Evolutionary conservation across 2,329 filamentous ascomycete species (phyloP), one percentile per base, ranked within the genome.

Genomic region (Falciphora oryzae): DNA sequence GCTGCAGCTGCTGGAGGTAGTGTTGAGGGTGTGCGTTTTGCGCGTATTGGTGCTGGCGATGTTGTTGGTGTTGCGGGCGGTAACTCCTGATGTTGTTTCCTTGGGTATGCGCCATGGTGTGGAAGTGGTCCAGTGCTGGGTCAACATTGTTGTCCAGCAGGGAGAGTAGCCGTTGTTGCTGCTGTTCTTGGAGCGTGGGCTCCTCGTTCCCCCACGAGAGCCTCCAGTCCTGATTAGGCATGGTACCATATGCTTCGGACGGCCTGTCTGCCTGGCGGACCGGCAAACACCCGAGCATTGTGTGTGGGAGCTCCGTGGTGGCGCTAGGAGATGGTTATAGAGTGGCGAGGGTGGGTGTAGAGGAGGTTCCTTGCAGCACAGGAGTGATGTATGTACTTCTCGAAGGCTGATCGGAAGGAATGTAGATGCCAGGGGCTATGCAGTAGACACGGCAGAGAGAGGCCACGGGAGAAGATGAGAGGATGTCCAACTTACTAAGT

Each of bases 161-260:
- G 14, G 29, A 58, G 27, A 28, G 57, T 4, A 28, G 25, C 2
- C 25, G n/a, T 13, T 58, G 57, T 27, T 58, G 57, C 57, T 28
- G 57, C 3, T 27, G 57, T 29, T 58, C 22, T 5, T 29, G 57
- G 27, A 18, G 57, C 7, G 25, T 28, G 3, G 25, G 57, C 27
- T 58, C 18, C n/a, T 29, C 57, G 27, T 6, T 58, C 27, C 57
- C 25, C 57, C 57, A 53, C 22, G 44, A 53, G 8, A 53, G 7
- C 44, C 44, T 53, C 44, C 44, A 53, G 22, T 53, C 44, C 44
- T n/a, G 44, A 53, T 53, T 53, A 53, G 44, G 44, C 44, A 53
- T 53, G 44, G 44, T 53, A 5, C 22, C 22, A 25, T 53, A 53
- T 25, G 44, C 7, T n/a, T 53, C 44, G 7, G 44, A 53, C n/a